Evolutionary conservation across 2,329 filamentous ascomycete species (phyloP), one percentile per base, ranked within the genome.

Genomic region (Sphaerulina populicola): DNA sequence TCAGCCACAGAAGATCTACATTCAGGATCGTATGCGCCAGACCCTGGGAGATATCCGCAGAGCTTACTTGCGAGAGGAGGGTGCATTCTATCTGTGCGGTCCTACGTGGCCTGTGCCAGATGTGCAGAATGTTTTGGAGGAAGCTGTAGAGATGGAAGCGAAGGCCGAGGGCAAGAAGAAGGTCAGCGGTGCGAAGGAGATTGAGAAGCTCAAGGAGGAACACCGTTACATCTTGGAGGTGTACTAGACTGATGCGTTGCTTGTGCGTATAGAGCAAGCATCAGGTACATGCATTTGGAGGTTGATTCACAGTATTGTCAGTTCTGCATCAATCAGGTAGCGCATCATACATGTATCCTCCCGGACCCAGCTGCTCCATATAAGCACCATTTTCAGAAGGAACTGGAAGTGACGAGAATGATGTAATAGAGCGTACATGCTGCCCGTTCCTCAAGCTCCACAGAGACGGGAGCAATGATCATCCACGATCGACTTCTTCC

Each of bases 41-140:
- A 88, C 85, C 0, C 73, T 97, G 53, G 73, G 76, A 40, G 83
- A 93, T 56, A 94, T 98, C 57, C 78, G 88, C 52, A 75, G 89
- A 71, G 86, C 89, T 0, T 97, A 97, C 69, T 81, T 96, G 59
- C 75, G 83, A 64, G 81, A 96, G 60, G 85, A 93, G 62, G 93
- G 93, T 51, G 84, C 85, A 31, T 98, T 98, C 74, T 98, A 98
- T 72, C 83, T 98, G 14, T 98, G 93, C 68, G 93, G 93, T 40
- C 93, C 93, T 29, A 98, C 93, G 1, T 98, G 93, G 93, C 93
- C 93, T 10, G 93, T 98, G 49, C 93, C 93, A 6, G 93, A 98
- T 72, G 91, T 98, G 47, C 96, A 90, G 0, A 83, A 83, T 60
- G 93, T 98, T 55, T 74, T 98, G 52, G 83, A 94, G 78, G 93